Conservation (phyloP, 768 basidiomycete genomes). For the Xanthoconium purpureum region DNA sequence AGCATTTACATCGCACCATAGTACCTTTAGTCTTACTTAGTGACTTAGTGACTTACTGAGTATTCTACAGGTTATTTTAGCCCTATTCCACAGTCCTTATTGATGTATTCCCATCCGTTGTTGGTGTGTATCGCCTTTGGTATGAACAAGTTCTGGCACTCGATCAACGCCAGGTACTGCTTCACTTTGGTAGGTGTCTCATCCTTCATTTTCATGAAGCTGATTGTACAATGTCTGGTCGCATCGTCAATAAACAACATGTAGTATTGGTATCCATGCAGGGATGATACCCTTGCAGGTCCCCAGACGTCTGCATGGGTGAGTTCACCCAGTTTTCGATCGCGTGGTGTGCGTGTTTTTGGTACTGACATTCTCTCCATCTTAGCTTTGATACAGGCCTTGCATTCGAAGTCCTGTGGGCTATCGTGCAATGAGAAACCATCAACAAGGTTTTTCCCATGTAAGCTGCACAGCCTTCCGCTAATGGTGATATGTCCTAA, state of each 20-base stretch:
- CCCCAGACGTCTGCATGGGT: constrained; percentile 8
- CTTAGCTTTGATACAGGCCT: constrained; percentile 1
- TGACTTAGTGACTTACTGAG: no score
- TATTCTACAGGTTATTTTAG: no score
- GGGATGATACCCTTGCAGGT: background rate
- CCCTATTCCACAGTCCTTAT: no score
- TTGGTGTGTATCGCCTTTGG: background rate
- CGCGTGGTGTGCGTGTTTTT: fast-evolving
- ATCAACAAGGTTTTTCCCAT: background rate
- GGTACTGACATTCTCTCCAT: background rate
- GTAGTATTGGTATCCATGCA: background rate
- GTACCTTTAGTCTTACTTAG: no score
- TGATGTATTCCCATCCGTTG: background rate
- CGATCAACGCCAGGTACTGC: background rate
- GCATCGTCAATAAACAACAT: background rate
- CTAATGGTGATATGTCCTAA: background rate
- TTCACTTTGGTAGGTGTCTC: background rate
- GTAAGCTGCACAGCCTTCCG: background rate
- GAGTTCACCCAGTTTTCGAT: background rate
- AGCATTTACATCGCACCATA: no score
- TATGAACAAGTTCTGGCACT: background rate
- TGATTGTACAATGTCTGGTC: background rate
- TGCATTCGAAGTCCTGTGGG: background rate
- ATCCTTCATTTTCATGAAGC: background rate
- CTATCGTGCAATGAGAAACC: background rate